Evolutionary conservation across 2,329 filamentous ascomycete species (phyloP).

Genomic region (Escovopsis weberi): DNA sequence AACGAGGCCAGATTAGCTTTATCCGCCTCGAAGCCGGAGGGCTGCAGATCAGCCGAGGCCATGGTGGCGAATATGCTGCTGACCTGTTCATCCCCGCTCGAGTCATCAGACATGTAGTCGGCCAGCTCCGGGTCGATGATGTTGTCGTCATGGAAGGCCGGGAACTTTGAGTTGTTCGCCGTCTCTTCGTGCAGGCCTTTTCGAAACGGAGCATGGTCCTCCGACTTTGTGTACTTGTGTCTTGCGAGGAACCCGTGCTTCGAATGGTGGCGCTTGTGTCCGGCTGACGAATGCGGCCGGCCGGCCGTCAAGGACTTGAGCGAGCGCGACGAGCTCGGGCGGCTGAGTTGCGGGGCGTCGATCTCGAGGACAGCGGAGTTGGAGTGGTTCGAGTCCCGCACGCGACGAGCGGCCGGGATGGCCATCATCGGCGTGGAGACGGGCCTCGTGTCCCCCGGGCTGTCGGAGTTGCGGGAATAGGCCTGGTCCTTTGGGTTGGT

Average conservation of each 20-base stretch:
- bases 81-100: conserved; percentile 83
- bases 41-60: conserved; percentile 49
- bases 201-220: conserved; percentile 81
- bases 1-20: conserved; percentile 58
- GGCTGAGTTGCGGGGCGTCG: conserved; percentile 63
- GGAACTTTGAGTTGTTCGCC: conserved; percentile 50
- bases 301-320: conserved; percentile 56
- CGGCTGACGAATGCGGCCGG: conserved; percentile 57
- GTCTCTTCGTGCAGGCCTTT: conserved; percentile 53
- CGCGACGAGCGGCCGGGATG: conserved; percentile 48
- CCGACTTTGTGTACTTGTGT: conserved; percentile 49
- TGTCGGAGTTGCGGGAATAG: conserved; percentile 24
- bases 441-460: conserved; percentile 34
- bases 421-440: conserved; percentile 58
- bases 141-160: conserved; percentile 96
- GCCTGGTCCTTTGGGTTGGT: conserved; percentile 26
- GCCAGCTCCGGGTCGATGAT: conserved; percentile 96
- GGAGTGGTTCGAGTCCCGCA: conserved; percentile 69
- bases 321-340: conserved; percentile 90
- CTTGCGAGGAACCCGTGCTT: conserved; percentile 71
- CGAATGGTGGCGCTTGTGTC: conserved; percentile 76
- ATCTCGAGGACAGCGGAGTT: conserved; percentile 84
- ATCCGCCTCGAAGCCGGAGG: conserved; percentile 59
- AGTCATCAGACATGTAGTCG: conserved; percentile 90
- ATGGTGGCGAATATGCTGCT: conserved; percentile 69